Base-by-base conservation (phyloP, 2,329 filamentous ascomycete species). In the Thelonectria blattea region DNA sequence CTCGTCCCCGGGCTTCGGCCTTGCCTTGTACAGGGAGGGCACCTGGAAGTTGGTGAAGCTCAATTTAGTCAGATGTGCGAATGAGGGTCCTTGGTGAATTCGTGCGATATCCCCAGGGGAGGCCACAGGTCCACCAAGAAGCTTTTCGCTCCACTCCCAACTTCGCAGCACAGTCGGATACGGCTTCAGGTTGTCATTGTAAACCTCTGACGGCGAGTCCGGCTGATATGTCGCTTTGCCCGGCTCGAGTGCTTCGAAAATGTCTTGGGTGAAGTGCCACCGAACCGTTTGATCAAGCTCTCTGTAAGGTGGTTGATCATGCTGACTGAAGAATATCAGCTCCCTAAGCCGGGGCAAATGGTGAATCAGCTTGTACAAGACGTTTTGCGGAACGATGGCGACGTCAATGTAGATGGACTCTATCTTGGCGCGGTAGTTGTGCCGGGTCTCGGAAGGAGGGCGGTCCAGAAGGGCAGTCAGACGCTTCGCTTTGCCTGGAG, bases 361-460 rank as follows among this genome's bases (percentile, higher is more conserved):
- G 42, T 81, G 79, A 18, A 96, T 78, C 51, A 96, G 75, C 24
- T 80, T 70, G 83, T 83, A 69, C 8, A 77, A 37, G 3, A 72
- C 49, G 5, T 60, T 39, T 24, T 70, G 73, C 78, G 83, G 67
- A 74, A 83, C 83, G 6, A 88, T 85, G 67, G 93, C 83, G 11
- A 89, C 87, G 69, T 95, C 88, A 49, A 96, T 79, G 59, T 87
- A 85, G 20, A 97, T 76, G 8, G 84, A 81, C 70, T 88, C 85
- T 51, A 95, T 82, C 77, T 93, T 96, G 66, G 81, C 81, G 42
- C 84, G 81, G 72, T 94, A 94, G 63, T 91, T 88, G 63, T 85
- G 82, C 2, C 74, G 72, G 1, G 84, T 83, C 2, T 76, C 73
- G 5, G 78, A 74, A 14, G 78, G 79, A 18, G 85, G 79, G 15